Evolutionary conservation across 1,284 basidiomycete species (phyloP).

Genomic region (Singerocomus rubriflavus): DNA sequence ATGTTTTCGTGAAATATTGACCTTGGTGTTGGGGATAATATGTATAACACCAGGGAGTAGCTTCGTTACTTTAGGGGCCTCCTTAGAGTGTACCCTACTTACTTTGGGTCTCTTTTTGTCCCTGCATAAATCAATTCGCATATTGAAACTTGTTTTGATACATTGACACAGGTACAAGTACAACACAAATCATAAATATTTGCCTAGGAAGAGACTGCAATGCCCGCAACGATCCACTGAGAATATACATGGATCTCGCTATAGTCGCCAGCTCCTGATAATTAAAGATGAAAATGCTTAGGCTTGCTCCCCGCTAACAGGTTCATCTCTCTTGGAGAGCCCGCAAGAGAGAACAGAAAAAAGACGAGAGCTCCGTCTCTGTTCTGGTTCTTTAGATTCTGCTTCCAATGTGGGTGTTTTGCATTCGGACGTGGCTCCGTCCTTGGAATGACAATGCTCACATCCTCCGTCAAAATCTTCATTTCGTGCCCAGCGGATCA

Average conservation of each 20-base stretch:
- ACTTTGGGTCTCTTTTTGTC: no score
- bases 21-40: no score
- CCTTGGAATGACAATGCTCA: slow-evolving; percentile 3
- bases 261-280: not conserved
- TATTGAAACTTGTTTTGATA: not conserved
- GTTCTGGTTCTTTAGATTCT: not conserved
- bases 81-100: no score
- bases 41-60: no score
- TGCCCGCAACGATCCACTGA: not conserved
- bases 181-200: not conserved
- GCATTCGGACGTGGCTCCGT: not conserved
- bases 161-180: not conserved
- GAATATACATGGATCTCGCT: not conserved
- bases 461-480: slow-evolving; percentile 41
- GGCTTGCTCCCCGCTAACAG: not conserved
- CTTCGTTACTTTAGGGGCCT: no score
- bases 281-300: not conserved
- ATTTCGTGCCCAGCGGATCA: slow-evolving; percentile 37
- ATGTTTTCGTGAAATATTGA: no score
- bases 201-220: not conserved
- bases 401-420: not conserved
- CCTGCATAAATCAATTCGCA: not conserved
- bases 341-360: slow-evolving; percentile 1
- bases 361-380: not conserved
- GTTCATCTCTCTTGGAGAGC: not conserved